Evolutionary conservation across 164 flowering plant species (phyloP), one percentile per base, ranked within the genome.

Genomic region (Magnolia kwangsiensis): DNA sequence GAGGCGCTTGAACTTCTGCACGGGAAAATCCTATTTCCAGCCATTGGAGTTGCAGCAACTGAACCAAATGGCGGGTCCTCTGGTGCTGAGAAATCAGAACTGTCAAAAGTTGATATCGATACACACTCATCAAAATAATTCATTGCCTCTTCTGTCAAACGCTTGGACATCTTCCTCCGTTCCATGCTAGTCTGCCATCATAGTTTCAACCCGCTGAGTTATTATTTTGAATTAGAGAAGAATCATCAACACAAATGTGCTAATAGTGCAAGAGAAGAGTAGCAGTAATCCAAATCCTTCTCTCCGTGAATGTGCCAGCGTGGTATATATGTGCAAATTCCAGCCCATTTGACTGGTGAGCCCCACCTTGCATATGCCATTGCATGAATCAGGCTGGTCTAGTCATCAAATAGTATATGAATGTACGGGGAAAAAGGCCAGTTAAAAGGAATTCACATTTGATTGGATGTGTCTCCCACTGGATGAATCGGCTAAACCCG

Each of bases 101-200:
- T 84, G 80, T 93, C 97, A 83, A 95, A 92, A 72, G 97, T 90
- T 67, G 98, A 93, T 79, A 91, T 85, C 14, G 98, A 95, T 70
- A 93, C 94, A 79, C 94, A 93, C 80, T 95, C 98, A 73, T 95
- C 98, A 83, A 95, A 95, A 81, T 93, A 93, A 55, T 91, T 86
- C 92, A 91, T 72, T 37, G 97, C 95, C 78, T 91, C 98, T 75
- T 90, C 97, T 20, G 84, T 85, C 59, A 91, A 84, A 67, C 90
- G 85, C 79, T 83, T 88, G 16, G 97, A 89, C 89, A 90, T 90
- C 83, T 81, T 90, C 75, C 90, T 83, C 75, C 96, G 84, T 68
- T 95, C 96, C 75, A 82, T 87, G 87, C 95, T 95, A 73, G 81
- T 80, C 97, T 95, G 91, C 74, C 77, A 74, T 69, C 71, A 81